Percentiles rank a stretch among this genome's conserved stretches.
These are phyloP conservation scores for Xylariales sp. DNA, from an alignment of 2,329 filamentous ascomycete genomes.

Conservation along the genomic window DNA sequence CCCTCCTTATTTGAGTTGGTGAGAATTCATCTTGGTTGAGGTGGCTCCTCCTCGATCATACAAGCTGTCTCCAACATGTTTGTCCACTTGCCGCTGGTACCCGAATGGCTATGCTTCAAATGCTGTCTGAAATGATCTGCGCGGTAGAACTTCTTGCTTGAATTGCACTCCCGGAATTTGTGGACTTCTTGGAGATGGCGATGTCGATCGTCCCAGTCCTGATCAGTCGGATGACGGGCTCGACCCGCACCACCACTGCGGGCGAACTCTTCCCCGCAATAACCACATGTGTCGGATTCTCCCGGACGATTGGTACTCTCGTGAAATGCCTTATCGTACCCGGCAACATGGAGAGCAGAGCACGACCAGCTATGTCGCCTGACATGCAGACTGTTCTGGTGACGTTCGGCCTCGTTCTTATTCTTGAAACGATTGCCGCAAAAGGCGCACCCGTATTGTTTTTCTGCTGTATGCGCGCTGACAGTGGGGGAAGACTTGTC, in stretches of 20 bases:
- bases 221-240: constrained; percentile 58
- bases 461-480: constrained; percentile 89
- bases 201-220: constrained; percentile 83
- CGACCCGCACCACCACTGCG: constrained; percentile 41
- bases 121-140: constrained; percentile 98
- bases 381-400: constrained; percentile 92
- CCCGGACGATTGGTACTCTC: constrained; percentile 65
- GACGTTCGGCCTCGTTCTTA: constrained; percentile 95
- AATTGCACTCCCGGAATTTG: constrained; percentile 98
- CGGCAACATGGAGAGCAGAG: constrained; percentile 63
- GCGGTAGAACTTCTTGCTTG: constrained; percentile 95
- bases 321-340: constrained; percentile 81
- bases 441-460: constrained; percentile 90
- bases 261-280: constrained; percentile 87
- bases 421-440: constrained; percentile 98
- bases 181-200: constrained; percentile 87
- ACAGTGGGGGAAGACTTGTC: constrained; percentile 12
- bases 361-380: constrained; percentile 96
- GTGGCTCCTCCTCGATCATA: constrained; percentile 82
- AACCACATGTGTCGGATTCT: constrained; percentile 80
- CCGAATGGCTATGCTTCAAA: constrained; percentile 94
- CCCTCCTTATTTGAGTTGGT: too few relatives aligned
- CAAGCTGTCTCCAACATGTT: constrained; percentile 96
- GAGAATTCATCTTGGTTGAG: constrained; percentile 39
- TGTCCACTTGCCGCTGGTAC: constrained; percentile 97